phyloP scores from a whole-genome alignment of 371 early-diverging fungal species.

The Rhizopus stolonifer region DNA sequence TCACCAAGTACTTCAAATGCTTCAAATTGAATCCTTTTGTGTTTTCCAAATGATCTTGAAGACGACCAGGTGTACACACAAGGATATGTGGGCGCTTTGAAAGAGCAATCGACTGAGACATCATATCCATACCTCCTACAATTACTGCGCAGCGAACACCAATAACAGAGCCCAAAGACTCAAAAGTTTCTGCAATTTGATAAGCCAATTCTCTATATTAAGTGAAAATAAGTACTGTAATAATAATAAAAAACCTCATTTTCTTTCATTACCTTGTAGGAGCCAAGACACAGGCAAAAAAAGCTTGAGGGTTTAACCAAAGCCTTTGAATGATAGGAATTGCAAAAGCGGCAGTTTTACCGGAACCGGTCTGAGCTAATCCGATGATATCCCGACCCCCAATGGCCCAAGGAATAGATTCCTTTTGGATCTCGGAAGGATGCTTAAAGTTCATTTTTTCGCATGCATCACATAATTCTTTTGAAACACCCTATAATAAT shows the following conservation, averaged over 20 bases:
- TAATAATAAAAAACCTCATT: too few species aligned
- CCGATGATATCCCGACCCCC: conserved; percentile 94
- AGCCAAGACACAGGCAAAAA: conserved; percentile 95
- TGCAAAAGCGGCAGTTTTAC: conserved; percentile 95
- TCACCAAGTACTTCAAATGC: conserved; percentile 86
- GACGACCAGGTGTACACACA: conserved; percentile 97
- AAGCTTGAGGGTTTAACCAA: conserved; percentile 85
- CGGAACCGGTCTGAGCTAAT: conserved; percentile 96
- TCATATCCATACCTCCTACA: conserved; percentile 98
- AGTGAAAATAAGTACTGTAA: too few species aligned
- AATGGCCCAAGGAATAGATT: conserved; percentile 88
- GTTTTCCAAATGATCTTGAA: conserved; percentile 96
- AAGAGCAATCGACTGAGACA: conserved; percentile 89
- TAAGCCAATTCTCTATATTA: conserved; percentile 87
- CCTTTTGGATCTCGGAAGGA: conserved; percentile 93
- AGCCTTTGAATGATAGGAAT: conserved; percentile 93
- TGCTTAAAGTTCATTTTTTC: conserved; percentile 82
- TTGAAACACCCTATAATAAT: conserved; percentile 71
- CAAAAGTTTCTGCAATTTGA: conserved; percentile 93
- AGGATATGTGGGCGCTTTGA: conserved; percentile 96
- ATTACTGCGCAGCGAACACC: conserved; percentile 93
- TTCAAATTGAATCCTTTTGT: conserved; percentile 94
- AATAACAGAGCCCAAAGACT: conserved; percentile 88
- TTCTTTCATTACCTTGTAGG: conserved; percentile 81
- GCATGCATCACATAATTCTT: conserved; percentile 87